phyloP scores from a whole-genome alignment of 2,329 filamentous ascomycete genomes.

The Aureobasidium vineae region DNA sequence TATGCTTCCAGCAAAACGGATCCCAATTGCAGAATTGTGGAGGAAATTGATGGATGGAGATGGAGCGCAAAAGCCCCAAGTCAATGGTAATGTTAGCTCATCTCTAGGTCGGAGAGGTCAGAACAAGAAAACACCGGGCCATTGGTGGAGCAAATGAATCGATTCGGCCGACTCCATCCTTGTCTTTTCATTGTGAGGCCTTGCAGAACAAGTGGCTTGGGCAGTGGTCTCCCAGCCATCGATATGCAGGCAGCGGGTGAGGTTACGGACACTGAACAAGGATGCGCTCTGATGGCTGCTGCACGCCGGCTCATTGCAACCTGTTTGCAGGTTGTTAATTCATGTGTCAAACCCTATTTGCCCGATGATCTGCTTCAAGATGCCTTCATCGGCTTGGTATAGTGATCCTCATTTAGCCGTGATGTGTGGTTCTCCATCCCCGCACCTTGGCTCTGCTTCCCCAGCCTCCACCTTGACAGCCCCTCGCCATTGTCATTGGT shows the following conservation, averaged over 20 bases:
- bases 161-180: neutral
- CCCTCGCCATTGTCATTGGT: constrained; percentile 2
- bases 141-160: constrained; percentile 26
- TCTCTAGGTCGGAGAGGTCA: constrained; percentile 17
- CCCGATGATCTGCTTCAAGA: constrained; percentile 5
- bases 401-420: constrained; percentile 23
- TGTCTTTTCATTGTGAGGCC: neutral
- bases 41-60: constrained; percentile 22
- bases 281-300: neutral
- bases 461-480: neutral
- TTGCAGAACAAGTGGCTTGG: neutral
- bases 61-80: neutral
- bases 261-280: neutral
- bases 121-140: constrained; percentile 18
- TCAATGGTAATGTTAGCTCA: constrained; percentile 1
- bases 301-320: neutral
- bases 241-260: neutral
- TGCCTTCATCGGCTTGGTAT: constrained; percentile 22
- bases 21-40: constrained; percentile 86
- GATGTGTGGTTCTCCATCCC: neutral
- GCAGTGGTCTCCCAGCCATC: neutral
- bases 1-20: constrained; percentile 83
- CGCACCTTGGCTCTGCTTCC: constrained; percentile 7
- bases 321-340: neutral
- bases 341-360: constrained; percentile 3